phyloP scores from a whole-genome alignment of 495 filamentous ascomycete species.

The Sordaria brevicollis region DNA sequence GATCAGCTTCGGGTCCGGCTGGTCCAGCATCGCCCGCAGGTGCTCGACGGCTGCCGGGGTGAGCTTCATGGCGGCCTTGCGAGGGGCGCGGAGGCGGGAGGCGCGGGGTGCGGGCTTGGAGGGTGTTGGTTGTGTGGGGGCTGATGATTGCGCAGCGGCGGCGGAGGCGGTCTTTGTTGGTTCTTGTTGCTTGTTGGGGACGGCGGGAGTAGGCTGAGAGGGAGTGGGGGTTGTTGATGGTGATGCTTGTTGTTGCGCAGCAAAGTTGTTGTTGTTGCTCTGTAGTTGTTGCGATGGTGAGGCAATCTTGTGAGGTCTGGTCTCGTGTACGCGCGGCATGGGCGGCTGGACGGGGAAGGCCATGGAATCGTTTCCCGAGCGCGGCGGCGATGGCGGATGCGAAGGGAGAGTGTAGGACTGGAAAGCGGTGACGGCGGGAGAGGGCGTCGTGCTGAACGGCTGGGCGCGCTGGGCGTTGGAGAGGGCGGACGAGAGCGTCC shows the following conservation, averaged over 20 bases:
- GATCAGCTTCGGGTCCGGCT: constrained; percentile 83
- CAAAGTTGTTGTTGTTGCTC: constrained; percentile 5
- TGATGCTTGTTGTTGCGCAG: background rate
- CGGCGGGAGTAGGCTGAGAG: background rate
- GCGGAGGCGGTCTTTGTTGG: background rate
- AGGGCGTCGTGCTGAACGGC: constrained; percentile 51
- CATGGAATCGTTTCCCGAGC: constrained; percentile 60
- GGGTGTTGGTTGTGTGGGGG: background rate
- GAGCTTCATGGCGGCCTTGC: constrained; percentile 86
- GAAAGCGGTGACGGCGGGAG: constrained; percentile 51
- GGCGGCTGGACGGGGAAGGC: constrained; percentile 33
- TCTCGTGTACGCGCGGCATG: constrained; percentile 41
- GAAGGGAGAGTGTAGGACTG: constrained; percentile 61
- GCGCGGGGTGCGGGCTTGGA: constrained; percentile 28
- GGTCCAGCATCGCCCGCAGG: constrained; percentile 60
- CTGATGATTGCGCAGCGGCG: constrained; percentile 5
- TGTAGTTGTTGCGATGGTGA: constrained; percentile 8
- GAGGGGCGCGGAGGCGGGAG: constrained; percentile 57
- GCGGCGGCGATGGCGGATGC: constrained; percentile 50
- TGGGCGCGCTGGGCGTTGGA: constrained; percentile 42
- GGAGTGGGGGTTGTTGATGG: constrained; percentile 12
- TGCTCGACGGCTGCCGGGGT: constrained; percentile 68
- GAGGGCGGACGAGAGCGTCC: constrained; percentile 16
- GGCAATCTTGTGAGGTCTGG: constrained; percentile 33
- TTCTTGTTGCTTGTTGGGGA: constrained; percentile 23